These are phyloP conservation scores for Colletotrichum abscissum DNA, from an alignment of 2,329 filamentous ascomycete species.

Conservation along the genomic window DNA sequence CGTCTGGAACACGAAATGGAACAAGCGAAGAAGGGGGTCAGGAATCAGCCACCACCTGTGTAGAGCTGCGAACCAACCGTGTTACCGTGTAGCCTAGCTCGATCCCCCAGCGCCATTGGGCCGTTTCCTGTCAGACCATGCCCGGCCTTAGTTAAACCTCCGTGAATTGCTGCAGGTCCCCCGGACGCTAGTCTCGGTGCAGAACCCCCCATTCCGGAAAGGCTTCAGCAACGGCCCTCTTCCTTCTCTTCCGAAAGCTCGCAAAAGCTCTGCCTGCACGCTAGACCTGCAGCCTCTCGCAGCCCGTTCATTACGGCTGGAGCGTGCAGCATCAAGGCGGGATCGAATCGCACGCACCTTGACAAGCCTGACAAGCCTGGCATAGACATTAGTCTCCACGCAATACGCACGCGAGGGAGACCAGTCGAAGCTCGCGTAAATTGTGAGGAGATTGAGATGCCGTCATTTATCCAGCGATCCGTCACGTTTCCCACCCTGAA, in stretches of 20 bases:
- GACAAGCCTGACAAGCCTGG: not conserved
- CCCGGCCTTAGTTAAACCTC: slow-evolving; percentile 13
- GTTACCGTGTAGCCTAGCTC: not conserved
- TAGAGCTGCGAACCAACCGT: not conserved
- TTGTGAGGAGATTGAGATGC: slow-evolving; percentile 6
- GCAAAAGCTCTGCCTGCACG: not conserved
- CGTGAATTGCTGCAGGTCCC: slow-evolving; percentile 21
- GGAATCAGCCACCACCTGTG: not conserved
- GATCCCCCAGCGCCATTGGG: slow-evolving; percentile 1
- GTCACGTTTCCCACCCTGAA: slow-evolving; percentile 1
- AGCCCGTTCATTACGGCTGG: not conserved
- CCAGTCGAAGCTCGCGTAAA: not conserved
- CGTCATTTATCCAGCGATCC: not conserved
- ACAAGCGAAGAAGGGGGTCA: slow-evolving; percentile 11
- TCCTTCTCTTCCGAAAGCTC: not conserved
- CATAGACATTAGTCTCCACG: not conserved
- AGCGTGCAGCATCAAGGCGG: not conserved
- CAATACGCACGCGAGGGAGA: not conserved
- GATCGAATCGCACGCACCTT: not conserved
- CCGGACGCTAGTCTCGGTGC: slow-evolving; percentile 12
- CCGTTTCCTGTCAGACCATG: slow-evolving; percentile 23
- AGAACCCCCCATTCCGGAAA: slow-evolving; percentile 14
- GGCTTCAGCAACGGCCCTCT: not conserved
- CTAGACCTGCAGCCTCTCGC: not conserved
- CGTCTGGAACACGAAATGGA: slow-evolving; percentile 20